A percentile compares a stretch with the other conserved stretches of the same genome.
Evolutionary conservation across 331 rosid genomes (phyloP).

Genomic region (Malus hybrid): DNA sequence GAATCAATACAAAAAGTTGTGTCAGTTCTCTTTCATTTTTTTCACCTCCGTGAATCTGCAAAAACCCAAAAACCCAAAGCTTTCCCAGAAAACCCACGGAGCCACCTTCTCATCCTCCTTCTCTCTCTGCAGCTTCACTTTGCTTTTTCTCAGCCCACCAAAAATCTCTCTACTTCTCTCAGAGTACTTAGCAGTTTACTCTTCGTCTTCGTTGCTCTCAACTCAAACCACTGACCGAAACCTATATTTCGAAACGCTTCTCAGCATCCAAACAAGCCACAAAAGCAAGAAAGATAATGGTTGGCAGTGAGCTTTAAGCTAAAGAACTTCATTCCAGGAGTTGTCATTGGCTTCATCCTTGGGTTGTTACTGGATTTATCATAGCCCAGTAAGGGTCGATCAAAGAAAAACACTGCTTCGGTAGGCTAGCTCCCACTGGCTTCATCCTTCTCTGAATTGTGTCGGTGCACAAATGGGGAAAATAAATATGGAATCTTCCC

Average conservation of each 20-base stretch:
- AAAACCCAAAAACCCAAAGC: too few species aligned
- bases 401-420: conserved; percentile 27
- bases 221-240: background rate
- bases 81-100: too few species aligned
- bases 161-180: background rate
- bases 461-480: too few species aligned
- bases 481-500: too few species aligned
- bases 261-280: conserved; percentile 27
- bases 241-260: conserved; percentile 15
- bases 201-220: background rate
- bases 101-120: too few species aligned
- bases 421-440: conserved; percentile 24
- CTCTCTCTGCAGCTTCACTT: too few species aligned
- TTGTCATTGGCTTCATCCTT: conserved; percentile 76
- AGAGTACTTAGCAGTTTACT: background rate
- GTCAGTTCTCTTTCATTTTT: too few species aligned
- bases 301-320: conserved; percentile 62
- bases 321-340: conserved; percentile 86
- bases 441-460: too few species aligned
- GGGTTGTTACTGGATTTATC: conserved; percentile 71
- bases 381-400: conserved; percentile 30
- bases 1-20: too few species aligned
- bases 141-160: background rate
- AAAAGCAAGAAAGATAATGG: conserved; percentile 56
- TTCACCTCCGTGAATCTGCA: too few species aligned